Percentiles rank a stretch among this genome's conserved stretches.
phyloP scores from a whole-genome alignment of 2,329 filamentous ascomycete genomes.

The Cladosporium colombiae region DNA sequence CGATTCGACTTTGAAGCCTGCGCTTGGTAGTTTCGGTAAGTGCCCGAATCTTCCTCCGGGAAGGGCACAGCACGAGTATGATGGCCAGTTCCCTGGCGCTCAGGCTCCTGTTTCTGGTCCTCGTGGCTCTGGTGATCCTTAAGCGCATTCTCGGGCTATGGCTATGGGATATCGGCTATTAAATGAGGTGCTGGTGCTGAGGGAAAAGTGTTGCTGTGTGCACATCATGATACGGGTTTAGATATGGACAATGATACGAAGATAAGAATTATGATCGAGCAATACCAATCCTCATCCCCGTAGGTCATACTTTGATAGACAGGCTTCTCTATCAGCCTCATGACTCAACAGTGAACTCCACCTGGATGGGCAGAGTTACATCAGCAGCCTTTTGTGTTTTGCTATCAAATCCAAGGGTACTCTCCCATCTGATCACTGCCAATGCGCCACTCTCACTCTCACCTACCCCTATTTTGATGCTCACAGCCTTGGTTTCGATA shows the following conservation, averaged over 20 bases:
- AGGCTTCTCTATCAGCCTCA: background rate
- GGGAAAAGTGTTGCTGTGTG: background rate
- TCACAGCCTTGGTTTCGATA: slow-evolving; percentile 31
- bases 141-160: background rate
- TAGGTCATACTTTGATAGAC: background rate
- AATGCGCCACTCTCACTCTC: slow-evolving; percentile 1
- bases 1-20: slow-evolving; percentile 22
- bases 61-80: slow-evolving; percentile 22
- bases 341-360: background rate
- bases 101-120: slow-evolving; percentile 13
- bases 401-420: background rate
- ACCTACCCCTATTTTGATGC: slow-evolving; percentile 17
- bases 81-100: slow-evolving; percentile 24
- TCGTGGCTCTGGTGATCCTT: background rate
- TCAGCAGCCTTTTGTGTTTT: background rate
- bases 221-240: background rate
- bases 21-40: slow-evolving; percentile 18
- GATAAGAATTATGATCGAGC: background rate
- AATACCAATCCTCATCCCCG: background rate
- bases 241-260: background rate
- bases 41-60: slow-evolving; percentile 27
- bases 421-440: slow-evolving; percentile 15
- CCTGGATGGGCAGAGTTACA: background rate
- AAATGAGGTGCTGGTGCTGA: background rate
- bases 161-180: background rate